These are phyloP conservation scores for Takashimella tepidaria DNA, from an alignment of 1,284 basidiomycete species.

Conservation along the genomic window DNA sequence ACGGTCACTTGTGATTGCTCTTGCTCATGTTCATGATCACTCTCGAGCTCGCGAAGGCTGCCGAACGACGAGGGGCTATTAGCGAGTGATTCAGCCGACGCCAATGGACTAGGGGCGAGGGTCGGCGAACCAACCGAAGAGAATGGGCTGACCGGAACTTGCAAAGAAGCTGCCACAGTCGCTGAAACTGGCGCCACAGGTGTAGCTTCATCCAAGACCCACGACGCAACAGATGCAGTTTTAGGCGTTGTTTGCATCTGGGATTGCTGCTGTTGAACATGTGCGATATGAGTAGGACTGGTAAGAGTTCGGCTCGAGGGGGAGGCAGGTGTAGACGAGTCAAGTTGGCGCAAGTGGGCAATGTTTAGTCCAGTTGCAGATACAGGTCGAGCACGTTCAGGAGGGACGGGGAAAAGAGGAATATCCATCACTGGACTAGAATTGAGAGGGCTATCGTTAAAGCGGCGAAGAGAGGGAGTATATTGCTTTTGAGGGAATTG, in stretches of 20 bases:
- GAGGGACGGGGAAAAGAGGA: neutral
- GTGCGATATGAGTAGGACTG: neutral
- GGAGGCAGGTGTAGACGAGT: neutral
- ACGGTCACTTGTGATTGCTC: neutral
- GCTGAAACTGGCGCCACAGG: neutral
- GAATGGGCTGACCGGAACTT: neutral
- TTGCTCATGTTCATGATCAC: neutral
- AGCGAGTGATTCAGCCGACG: neutral
- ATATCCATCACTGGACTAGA: neutral
- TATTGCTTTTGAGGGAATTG: neutral
- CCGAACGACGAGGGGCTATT: neutral
- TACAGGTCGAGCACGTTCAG: neutral
- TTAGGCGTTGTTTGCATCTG: neutral
- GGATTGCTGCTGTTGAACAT: neutral
- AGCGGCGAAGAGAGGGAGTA: neutral
- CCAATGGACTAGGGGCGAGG: neutral
- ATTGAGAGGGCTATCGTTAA: neutral
- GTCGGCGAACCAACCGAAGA: neutral
- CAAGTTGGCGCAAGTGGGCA: neutral
- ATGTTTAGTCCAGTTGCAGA: neutral
- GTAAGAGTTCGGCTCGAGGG: neutral
- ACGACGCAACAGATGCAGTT: neutral
- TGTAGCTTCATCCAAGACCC: neutral
- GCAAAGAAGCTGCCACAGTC: neutral
- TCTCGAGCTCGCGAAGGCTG: neutral